phyloP scores from a whole-genome alignment of 495 filamentous ascomycete genomes.

The Podospora tetraspora region DNA sequence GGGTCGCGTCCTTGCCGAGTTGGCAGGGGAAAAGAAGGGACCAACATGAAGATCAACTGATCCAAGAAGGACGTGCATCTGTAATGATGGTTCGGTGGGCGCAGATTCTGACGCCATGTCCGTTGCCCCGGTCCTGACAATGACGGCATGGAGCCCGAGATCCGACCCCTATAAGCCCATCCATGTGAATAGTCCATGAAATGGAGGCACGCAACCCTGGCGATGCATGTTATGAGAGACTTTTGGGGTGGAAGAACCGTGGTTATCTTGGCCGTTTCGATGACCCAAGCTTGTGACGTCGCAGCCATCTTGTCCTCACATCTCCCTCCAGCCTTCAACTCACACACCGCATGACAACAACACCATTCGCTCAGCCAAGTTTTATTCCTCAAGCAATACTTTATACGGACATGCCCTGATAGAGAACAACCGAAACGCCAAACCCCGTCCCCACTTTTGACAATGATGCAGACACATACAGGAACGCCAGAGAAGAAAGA shows the following conservation, averaged over 20 bases:
- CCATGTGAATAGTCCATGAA: too few species aligned
- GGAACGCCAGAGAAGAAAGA: neutral
- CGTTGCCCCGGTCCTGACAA: neutral
- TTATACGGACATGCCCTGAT: neutral
- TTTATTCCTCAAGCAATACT: neutral
- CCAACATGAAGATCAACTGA: too few species aligned
- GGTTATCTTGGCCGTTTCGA: too few species aligned
- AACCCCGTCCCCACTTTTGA: conserved; percentile 4
- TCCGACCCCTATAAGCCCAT: too few species aligned
- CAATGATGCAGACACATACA: neutral
- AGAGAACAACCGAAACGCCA: neutral
- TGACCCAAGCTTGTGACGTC: too few species aligned
- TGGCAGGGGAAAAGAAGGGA: neutral
- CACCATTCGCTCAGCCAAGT: neutral
- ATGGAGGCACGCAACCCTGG: too few species aligned
- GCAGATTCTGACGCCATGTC: neutral
- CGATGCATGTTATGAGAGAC: too few species aligned
- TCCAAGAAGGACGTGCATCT: too few species aligned
- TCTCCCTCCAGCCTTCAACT: too few species aligned
- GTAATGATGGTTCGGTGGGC: neutral
- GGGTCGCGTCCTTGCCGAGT: neutral
- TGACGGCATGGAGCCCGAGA: neutral
- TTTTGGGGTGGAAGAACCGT: too few species aligned
- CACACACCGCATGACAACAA: too few species aligned
- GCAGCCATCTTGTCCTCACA: too few species aligned